Evolutionary conservation across 495 filamentous ascomycete genomes (phyloP).

Genomic region (Polyplosphaeria fusca): DNA sequence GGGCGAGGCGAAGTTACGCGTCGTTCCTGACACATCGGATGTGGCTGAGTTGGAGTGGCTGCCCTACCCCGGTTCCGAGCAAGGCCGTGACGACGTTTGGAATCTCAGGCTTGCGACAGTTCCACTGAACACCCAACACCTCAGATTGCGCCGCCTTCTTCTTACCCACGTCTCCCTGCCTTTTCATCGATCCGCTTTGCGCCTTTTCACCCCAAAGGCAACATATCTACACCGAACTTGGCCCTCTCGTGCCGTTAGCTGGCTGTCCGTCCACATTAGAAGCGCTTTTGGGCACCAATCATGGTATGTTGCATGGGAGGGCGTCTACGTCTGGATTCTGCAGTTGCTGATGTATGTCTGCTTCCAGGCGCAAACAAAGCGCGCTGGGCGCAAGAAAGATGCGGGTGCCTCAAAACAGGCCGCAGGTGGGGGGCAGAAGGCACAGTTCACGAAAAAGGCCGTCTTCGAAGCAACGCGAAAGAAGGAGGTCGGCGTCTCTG

Average conservation of each 20-base stretch:
- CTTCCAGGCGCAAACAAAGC: constrained; percentile 45
- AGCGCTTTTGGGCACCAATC: constrained; percentile 22
- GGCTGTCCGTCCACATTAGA: too few species aligned
- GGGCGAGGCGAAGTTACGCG: too few species aligned
- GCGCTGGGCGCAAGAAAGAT: constrained; percentile 65
- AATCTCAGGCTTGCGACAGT: constrained; percentile 8
- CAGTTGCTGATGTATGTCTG: constrained; percentile 8
- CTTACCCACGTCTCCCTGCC: too few species aligned
- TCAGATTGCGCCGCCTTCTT: not conserved
- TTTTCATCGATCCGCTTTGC: too few species aligned
- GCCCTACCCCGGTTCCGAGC: too few species aligned
- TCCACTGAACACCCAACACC: not conserved
- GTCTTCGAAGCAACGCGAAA: constrained; percentile 94
- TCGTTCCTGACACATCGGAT: not conserved
- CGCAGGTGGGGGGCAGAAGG: constrained; percentile 49
- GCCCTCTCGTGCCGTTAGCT: too few species aligned
- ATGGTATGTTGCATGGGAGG: constrained; percentile 35
- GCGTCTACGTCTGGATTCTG: not conserved
- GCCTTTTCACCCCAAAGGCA: too few species aligned
- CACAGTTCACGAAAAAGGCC: constrained; percentile 84
- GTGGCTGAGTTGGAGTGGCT: too few species aligned
- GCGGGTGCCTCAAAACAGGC: constrained; percentile 49
- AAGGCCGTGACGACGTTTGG: constrained; percentile 10
- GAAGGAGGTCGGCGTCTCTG: constrained; percentile 98
- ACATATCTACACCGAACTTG: too few species aligned